Conservation (phyloP, 2,329 filamentous ascomycete genomes). For the Sporothrix inflata region DNA sequence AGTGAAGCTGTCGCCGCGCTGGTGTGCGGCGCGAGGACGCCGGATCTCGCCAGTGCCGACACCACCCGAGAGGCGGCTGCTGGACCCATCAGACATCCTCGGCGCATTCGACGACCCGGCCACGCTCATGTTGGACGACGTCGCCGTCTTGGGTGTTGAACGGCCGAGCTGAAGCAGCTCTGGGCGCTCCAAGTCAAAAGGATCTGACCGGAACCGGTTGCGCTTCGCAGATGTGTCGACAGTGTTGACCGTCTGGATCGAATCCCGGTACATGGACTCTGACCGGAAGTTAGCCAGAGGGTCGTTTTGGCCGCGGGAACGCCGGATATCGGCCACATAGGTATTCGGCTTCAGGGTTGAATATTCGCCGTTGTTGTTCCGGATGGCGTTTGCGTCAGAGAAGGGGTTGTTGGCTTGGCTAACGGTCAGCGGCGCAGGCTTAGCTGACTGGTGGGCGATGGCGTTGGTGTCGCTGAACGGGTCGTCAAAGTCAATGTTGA, state of each 20-base stretch:
- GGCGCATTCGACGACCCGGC: constrained; percentile 34
- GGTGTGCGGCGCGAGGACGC: constrained; percentile 42
- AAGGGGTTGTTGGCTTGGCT: constrained; percentile 50
- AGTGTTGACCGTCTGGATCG: constrained; percentile 45
- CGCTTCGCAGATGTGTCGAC: constrained; percentile 45
- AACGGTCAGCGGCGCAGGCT: constrained; percentile 44
- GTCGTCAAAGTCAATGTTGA: constrained; percentile 40
- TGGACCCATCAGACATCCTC: constrained; percentile 21
- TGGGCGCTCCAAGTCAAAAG: constrained; percentile 65
- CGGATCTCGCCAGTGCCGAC: constrained; percentile 35
- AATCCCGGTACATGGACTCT: constrained; percentile 50
- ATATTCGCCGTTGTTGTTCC: constrained; percentile 32
- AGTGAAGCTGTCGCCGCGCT: constrained; percentile 46
- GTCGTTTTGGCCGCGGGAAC: constrained; percentile 52
- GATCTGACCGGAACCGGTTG: constrained; percentile 65
- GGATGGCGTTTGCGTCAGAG: constrained; percentile 53
- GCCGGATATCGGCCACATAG: constrained; percentile 53
- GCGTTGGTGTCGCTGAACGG: constrained; percentile 56
- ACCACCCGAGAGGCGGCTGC: constrained; percentile 34
- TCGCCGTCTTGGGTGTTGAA: constrained; percentile 31
- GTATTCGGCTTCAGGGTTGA: constrained; percentile 39
- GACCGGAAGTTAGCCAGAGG: constrained; percentile 37
- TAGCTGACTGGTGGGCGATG: constrained; percentile 45
- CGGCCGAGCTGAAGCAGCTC: constrained; percentile 46
- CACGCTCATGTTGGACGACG: constrained; percentile 39